Percentiles rank a stretch among this genome's conserved stretches.
Conservation (phyloP, 1,139 yeast genomes). For the Keqinozyma sinolaborantium region DNA sequence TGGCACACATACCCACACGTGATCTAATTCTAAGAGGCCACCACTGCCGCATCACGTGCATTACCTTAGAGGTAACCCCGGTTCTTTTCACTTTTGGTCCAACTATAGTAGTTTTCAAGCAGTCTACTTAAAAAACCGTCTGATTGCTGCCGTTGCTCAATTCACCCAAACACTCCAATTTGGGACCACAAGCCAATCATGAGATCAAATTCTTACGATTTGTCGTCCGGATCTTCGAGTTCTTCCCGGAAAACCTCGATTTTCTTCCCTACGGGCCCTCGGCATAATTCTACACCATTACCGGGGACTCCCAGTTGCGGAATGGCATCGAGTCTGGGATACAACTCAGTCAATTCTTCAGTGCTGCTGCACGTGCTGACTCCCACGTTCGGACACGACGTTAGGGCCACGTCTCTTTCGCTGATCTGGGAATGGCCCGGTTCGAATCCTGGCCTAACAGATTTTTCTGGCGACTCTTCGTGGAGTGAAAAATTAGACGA, state of each 20-base stretch:
- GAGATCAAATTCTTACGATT: neutral
- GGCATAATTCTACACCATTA: neutral
- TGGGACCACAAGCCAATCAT: slow-evolving; percentile 1
- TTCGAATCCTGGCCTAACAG: too few species aligned
- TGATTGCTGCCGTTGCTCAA: too few species aligned
- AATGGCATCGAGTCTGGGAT: slow-evolving; percentile 1
- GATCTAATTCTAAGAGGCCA: too few species aligned
- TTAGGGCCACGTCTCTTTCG: neutral
- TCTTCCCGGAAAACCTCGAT: slow-evolving; percentile 14
- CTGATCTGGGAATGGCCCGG: neutral
- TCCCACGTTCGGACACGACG: neutral
- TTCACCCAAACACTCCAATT: too few species aligned
- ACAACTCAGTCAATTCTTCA: slow-evolving; percentile 2
- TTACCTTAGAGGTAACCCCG: too few species aligned
- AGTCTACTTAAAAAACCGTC: too few species aligned
- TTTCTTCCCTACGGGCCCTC: slow-evolving; percentile 10
- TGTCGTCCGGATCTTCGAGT: neutral
- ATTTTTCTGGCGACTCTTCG: too few species aligned
- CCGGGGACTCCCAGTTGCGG: neutral
- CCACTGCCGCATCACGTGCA: too few species aligned
- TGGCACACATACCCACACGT: too few species aligned
- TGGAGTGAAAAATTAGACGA: neutral
- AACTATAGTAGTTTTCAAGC: too few species aligned
- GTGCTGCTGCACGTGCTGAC: neutral
- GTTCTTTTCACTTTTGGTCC: too few species aligned